A percentile compares a stretch with the other conserved stretches of the same genome.
phyloP scores from a whole-genome alignment of 257 asterid genomes.

The Orobanche coerulescens region DNA sequence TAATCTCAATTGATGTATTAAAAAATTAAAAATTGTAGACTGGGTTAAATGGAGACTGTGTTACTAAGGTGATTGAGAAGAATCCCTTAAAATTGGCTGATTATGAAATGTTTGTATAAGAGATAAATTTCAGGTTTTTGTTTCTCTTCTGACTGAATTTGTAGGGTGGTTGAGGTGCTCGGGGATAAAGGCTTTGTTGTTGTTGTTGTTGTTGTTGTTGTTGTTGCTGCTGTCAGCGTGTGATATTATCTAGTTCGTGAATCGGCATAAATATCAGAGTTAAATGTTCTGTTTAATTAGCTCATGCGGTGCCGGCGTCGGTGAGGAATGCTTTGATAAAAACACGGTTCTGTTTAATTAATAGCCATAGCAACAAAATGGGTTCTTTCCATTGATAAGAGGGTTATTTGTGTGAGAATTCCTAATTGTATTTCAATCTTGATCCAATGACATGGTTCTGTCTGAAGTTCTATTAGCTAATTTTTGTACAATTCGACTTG shows the following conservation, averaged over 20 bases:
- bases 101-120: not conserved
- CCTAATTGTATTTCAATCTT: not conserved
- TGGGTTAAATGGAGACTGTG: no score
- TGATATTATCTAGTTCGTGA: not conserved
- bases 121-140: not conserved
- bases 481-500: constrained; percentile 8
- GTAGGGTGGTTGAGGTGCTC: not conserved
- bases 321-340: not conserved
- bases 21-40: not conserved
- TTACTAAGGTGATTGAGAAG: not conserved
- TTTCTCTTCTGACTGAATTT: not conserved
- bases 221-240: no score
- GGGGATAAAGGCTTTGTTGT: not conserved
- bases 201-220: no score
- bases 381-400: not conserved
- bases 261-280: not conserved
- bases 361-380: not conserved
- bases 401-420: not conserved
- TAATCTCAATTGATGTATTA: not conserved
- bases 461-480: not conserved
- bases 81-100: not conserved
- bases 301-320: not conserved
- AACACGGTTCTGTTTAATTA: not conserved
- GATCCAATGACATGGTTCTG: not conserved
- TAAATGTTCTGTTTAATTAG: not conserved